Percentiles rank a stretch among this genome's conserved stretches.
Evolutionary conservation across 352 stramenopile genomes (phyloP).

Genomic region (Phytopythium mirpurense): DNA sequence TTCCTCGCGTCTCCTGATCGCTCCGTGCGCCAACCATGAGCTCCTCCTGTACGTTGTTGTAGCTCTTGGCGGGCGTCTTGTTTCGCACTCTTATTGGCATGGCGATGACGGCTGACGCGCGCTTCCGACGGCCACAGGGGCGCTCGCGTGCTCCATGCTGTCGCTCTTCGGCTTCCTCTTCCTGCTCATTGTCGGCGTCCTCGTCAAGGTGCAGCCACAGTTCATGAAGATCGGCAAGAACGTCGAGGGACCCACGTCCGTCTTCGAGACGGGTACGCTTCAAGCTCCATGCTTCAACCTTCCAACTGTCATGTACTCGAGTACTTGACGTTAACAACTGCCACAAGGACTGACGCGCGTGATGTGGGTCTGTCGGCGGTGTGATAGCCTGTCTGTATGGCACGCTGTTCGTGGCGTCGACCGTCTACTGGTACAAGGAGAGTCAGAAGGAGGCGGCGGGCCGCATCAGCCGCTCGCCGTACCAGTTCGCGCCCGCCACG

Average conservation of each 20-base stretch:
- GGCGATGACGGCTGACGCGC: background rate
- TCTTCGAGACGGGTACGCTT: slow-evolving; percentile 53
- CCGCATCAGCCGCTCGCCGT: slow-evolving; percentile 20
- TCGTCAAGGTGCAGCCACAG: slow-evolving; percentile 73
- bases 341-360: background rate
- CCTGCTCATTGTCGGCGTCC: slow-evolving; percentile 50
- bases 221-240: slow-evolving; percentile 84
- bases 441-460: slow-evolving; percentile 36
- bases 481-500: slow-evolving; percentile 37
- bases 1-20: background rate
- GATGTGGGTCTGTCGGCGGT: no score
- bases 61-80: background rate
- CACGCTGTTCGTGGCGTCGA: slow-evolving; percentile 64
- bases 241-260: slow-evolving; percentile 46
- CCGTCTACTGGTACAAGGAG: slow-evolving; percentile 65
- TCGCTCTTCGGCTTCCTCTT: slow-evolving; percentile 76
- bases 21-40: slow-evolving; percentile 14
- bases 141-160: slow-evolving; percentile 70
- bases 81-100: background rate
- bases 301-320: background rate
- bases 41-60: slow-evolving; percentile 38
- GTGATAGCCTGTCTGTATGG: slow-evolving; percentile 55
- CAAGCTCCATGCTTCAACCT: background rate
- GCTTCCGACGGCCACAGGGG: slow-evolving; percentile 23
- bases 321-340: no score